These are phyloP conservation scores for Amanita rimosa DNA, from an alignment of 768 basidiomycete species.

Conservation along the genomic window DNA sequence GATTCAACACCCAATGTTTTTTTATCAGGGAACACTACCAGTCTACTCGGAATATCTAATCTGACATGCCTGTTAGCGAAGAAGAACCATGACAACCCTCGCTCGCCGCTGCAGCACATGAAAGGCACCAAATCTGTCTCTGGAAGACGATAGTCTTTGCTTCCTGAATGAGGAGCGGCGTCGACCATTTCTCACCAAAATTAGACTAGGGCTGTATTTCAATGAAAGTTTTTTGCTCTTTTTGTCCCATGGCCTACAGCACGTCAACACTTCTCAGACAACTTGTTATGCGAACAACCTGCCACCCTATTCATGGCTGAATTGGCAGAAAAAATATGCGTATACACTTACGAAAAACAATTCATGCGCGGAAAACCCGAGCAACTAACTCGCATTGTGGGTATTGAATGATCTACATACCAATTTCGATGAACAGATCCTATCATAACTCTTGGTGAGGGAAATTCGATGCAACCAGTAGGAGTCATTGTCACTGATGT, in stretches of 20 bases:
- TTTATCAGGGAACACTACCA: slow-evolving; percentile 82
- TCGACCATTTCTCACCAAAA: slow-evolving; percentile 77
- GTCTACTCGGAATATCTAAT: slow-evolving; percentile 57
- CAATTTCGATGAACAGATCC: too few species aligned
- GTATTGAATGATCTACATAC: too few species aligned
- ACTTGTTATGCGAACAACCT: slow-evolving; percentile 16
- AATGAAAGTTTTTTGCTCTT: slow-evolving; percentile 40
- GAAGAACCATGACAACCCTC: background rate
- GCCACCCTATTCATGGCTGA: slow-evolving; percentile 83
- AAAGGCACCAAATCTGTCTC: slow-evolving; percentile 79
- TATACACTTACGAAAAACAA: slow-evolving; percentile 65
- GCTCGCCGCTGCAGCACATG: slow-evolving; percentile 75
- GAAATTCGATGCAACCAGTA: background rate
- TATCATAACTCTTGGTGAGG: slow-evolving; percentile 72
- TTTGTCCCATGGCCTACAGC: slow-evolving; percentile 52
- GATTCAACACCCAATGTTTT: slow-evolving; percentile 88
- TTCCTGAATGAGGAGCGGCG: slow-evolving; percentile 81
- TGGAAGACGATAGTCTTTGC: slow-evolving; percentile 81
- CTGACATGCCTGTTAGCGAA: slow-evolving; percentile 22
- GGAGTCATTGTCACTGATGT: slow-evolving; percentile 3
- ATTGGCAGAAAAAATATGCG: slow-evolving; percentile 26
- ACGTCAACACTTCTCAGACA: background rate
- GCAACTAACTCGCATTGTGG: too few species aligned
- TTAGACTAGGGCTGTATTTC: slow-evolving; percentile 74
- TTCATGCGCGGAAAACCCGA: slow-evolving; percentile 83